These are phyloP conservation scores for Hypomontagnella submonticulosa DNA, from an alignment of 495 filamentous ascomycete species.

Conservation along the genomic window DNA sequence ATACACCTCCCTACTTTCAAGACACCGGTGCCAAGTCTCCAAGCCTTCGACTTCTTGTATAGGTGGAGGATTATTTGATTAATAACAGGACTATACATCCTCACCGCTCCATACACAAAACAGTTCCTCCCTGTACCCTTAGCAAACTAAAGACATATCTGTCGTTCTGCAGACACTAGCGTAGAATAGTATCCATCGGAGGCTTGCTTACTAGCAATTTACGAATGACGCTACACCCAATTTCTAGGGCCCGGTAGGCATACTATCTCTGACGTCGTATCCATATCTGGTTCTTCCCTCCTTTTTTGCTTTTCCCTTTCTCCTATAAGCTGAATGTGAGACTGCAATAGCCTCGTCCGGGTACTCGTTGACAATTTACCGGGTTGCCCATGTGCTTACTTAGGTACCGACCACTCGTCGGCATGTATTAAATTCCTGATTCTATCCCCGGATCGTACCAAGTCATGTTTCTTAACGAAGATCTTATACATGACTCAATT, in stretches of 20 bases:
- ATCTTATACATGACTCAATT: background rate
- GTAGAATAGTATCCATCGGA: slow-evolving; percentile 9
- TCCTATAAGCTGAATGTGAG: slow-evolving; percentile 7
- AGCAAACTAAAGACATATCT: slow-evolving; percentile 17
- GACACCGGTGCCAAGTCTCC: no score
- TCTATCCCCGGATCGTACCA: background rate
- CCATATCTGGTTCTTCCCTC: background rate
- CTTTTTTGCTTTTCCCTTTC: slow-evolving; percentile 9
- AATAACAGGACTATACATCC: background rate
- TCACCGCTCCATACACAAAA: slow-evolving; percentile 19
- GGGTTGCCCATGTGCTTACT: background rate
- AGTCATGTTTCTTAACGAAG: background rate
- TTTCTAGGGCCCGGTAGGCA: background rate
- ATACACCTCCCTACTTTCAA: no score
- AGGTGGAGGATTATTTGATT: background rate
- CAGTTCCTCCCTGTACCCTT: background rate
- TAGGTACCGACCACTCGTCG: background rate
- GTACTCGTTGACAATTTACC: background rate
- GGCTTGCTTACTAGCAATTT: slow-evolving; percentile 8
- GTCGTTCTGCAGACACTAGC: slow-evolving; percentile 26
- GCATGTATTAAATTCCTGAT: background rate
- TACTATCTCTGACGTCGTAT: background rate
- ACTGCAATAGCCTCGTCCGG: background rate
- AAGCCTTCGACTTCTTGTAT: no score
- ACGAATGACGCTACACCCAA: background rate